A percentile compares a stretch with the other conserved stretches of the same genome.
phyloP scores from a whole-genome alignment of 108 stramenopile species.

The Cyclotella kingstonii region DNA sequence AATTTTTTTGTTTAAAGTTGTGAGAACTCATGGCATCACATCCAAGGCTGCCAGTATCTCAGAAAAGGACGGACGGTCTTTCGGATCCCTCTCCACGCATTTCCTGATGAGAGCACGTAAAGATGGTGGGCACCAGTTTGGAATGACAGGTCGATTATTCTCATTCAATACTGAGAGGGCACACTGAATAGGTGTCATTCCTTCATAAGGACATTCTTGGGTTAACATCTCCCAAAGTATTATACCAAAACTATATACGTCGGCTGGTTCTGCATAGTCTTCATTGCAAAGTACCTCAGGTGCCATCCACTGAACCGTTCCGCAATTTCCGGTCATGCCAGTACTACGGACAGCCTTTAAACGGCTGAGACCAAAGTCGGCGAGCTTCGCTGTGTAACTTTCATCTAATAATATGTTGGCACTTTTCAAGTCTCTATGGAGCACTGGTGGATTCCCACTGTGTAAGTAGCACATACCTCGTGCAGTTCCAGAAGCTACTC shows the following conservation, averaged over 20 bases:
- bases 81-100: constrained; percentile 72
- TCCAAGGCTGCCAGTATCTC: constrained; percentile 70
- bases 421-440: constrained; percentile 93
- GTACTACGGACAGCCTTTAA: constrained; percentile 75
- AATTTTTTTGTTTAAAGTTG: too few relatives aligned
- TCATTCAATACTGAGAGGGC: constrained; percentile 85
- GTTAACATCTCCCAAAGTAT: constrained; percentile 84
- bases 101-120: constrained; percentile 67
- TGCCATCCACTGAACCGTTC: constrained; percentile 97
- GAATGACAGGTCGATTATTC: constrained; percentile 72
- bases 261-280: constrained; percentile 82
- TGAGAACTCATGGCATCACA: constrained; percentile 50
- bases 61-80: constrained; percentile 66
- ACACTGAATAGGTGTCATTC: constrained; percentile 87
- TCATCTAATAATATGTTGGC: constrained; percentile 89
- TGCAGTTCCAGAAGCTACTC: constrained; percentile 76
- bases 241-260: constrained; percentile 83
- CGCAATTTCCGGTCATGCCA: constrained; percentile 87
- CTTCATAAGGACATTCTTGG: constrained; percentile 85
- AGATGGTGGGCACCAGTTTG: constrained; percentile 80
- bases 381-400: constrained; percentile 86
- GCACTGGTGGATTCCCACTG: constrained; percentile 81
- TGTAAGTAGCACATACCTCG: constrained; percentile 95
- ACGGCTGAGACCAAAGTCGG: constrained; percentile 92
- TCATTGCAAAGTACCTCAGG: constrained; percentile 83